phyloP scores from a whole-genome alignment of 768 basidiomycete species.

The Suillus subalutaceus region DNA sequence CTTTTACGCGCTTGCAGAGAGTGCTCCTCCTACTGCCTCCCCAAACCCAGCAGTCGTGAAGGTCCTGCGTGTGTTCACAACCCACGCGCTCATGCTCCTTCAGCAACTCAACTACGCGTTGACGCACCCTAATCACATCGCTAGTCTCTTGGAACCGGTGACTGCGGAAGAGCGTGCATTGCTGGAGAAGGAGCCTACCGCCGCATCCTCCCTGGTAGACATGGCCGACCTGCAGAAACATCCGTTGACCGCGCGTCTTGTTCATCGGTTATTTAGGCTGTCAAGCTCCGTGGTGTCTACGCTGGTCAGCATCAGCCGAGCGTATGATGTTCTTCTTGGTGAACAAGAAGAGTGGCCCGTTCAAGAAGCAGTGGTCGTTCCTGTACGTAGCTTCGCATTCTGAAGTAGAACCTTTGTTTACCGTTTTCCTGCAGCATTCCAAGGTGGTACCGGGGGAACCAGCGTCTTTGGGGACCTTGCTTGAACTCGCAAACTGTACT shows the following conservation, averaged over 20 bases:
- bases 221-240: constrained; percentile 65
- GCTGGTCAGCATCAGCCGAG: constrained; percentile 68
- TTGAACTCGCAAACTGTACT: constrained; percentile 82
- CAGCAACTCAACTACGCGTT: constrained; percentile 90
- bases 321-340: constrained; percentile 65
- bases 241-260: constrained; percentile 71
- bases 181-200: constrained; percentile 62
- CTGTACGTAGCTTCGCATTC: constrained; percentile 43
- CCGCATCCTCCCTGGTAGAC: constrained; percentile 39
- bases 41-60: constrained; percentile 53
- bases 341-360: constrained; percentile 75
- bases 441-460: constrained; percentile 84
- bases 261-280: constrained; percentile 72
- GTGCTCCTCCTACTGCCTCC: constrained; percentile 25
- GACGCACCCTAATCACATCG: constrained; percentile 88
- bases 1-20: constrained; percentile 74
- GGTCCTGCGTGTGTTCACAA: constrained; percentile 70
- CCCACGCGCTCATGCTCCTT: constrained; percentile 69
- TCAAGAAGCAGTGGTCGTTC: constrained; percentile 68
- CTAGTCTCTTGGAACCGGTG: constrained; percentile 78
- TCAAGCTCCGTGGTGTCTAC: constrained; percentile 72
- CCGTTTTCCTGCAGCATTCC: constrained; percentile 58
- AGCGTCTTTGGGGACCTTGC: constrained; percentile 81
- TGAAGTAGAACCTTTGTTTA: not conserved
- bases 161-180: constrained; percentile 71